These are phyloP conservation scores for Pyrrhoderma noxium DNA, from an alignment of 1,284 basidiomycete genomes.

Conservation along the genomic window DNA sequence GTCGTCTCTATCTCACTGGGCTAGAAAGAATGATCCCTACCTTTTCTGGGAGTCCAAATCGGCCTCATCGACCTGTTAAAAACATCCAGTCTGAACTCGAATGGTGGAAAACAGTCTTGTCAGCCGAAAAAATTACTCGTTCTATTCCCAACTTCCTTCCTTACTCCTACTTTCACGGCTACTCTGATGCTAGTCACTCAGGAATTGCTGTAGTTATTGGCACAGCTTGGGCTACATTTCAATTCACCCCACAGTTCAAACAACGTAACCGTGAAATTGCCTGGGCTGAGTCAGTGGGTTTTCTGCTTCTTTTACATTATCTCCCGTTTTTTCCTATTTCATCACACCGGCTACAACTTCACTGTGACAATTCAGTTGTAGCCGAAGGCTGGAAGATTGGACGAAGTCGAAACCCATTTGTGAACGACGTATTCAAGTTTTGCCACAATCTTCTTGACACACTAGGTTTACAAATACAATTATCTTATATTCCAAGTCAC, in stretches of 20 bases:
- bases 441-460: no score
- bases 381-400: conserved; percentile 34
- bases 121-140: no score
- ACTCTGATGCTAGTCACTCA: conserved; percentile 20
- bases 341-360: conserved; percentile 23
- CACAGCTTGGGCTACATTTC: conserved; percentile 18
- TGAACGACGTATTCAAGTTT: conserved; percentile 23
- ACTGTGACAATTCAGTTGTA: conserved; percentile 33
- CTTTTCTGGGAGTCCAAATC: not conserved
- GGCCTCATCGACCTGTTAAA: not conserved
- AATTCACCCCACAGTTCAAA: conserved; percentile 16
- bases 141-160: no score
- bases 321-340: not conserved
- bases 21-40: conserved; percentile 2
- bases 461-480: no score
- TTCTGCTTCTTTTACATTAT: conserved; percentile 15
- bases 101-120: not conserved
- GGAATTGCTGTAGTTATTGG: conserved; percentile 23
- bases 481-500: no score
- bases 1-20: not conserved
- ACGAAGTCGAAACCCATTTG: conserved; percentile 27
- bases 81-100: not conserved
- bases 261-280: conserved; percentile 21
- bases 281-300: conserved; percentile 16
- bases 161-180: conserved; percentile 11